Evolutionary conservation across 129 eudicot genomes (phyloP), one percentile per base, ranked within the genome.

Genomic region (Pseudognaphalium luteoalbum): DNA sequence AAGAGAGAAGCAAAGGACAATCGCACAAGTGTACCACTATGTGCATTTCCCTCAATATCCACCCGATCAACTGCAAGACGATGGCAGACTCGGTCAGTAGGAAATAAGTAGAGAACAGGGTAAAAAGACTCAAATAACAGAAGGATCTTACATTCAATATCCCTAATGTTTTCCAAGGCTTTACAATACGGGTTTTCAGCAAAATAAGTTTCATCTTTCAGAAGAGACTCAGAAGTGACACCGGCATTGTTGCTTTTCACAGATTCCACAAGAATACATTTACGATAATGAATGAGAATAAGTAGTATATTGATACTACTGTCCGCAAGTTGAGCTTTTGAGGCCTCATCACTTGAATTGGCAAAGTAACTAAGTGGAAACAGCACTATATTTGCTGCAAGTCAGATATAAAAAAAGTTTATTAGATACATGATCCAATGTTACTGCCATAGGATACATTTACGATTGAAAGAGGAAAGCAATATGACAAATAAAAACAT

Each of bases 1-100:
- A 85, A 94, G 10, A 94, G 90, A 81, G 93, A 84, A 74, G 99
- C 99, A 83, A 91, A 94, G 80, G 99, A 80, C 76, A 94, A 74
- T 84, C 93, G 87, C 76, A 94, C 91, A 82, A 75, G 70, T 5
- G 89, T 85, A 80, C 88, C 89, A 87, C 75, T 56, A 47, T 82
- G 87, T 70, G 90, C 96, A 81, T 91, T 89, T 54, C 94, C 92
- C 87, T 87, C 97, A 20, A 89, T 74, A 78, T 94, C 96, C 25
- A 72, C 82, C 8, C 90, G 93, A 64, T 90, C 96, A 94, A 91
- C 99, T 94, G 96, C 81, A 71, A 73, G 29, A 21, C 29, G 62
- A 21, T 57, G 62, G 28, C 62, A 57, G 28, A 57, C 62, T 19
- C 22, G 29, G 62, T 57, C 62, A 57, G 62, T 57, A 42, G 17